A percentile compares a stretch with the other conserved stretches of the same genome.
phyloP scores from a whole-genome alignment of 306 rosid genomes.

The Corylus avellana region DNA sequence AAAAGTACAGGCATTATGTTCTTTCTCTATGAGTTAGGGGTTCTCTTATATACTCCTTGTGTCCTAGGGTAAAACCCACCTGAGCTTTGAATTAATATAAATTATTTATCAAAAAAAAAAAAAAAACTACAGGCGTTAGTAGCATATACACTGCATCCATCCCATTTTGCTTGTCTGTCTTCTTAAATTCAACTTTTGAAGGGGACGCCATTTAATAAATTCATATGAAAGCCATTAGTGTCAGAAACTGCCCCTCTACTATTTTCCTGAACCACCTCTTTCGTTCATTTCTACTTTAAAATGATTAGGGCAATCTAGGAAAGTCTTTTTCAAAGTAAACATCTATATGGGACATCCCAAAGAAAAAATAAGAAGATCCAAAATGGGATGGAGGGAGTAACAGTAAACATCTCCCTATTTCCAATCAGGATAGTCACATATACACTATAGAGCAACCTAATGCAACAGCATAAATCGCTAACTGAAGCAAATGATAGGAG shows the following conservation, averaged over 20 bases:
- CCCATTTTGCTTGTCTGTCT: not conserved
- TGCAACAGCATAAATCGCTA: conserved; percentile 2
- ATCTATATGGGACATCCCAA: not conserved
- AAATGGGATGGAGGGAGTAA: not conserved
- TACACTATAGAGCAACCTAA: conserved; percentile 1
- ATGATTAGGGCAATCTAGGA: not conserved
- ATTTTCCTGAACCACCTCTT: not conserved
- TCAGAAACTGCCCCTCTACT: not conserved
- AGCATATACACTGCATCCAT: not conserved
- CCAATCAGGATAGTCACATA: not conserved
- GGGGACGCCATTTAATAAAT: not conserved
- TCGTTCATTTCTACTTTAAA: not conserved
- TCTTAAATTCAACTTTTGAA: not conserved
- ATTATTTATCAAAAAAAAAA: not conserved
- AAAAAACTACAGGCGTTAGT: not conserved
- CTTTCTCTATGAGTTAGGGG: no score
- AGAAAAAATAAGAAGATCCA: conserved; percentile 2
- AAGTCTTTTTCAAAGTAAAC: not conserved
- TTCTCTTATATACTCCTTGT: no score
- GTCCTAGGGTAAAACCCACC: no score
- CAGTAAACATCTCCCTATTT: not conserved
- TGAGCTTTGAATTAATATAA: no score
- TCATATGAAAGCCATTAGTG: not conserved
- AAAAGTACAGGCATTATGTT: not conserved
- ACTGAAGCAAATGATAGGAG: conserved; percentile 2